Conservation (phyloP, 371 early-diverging fungal genomes). For the Rhizopus sp. region DNA sequence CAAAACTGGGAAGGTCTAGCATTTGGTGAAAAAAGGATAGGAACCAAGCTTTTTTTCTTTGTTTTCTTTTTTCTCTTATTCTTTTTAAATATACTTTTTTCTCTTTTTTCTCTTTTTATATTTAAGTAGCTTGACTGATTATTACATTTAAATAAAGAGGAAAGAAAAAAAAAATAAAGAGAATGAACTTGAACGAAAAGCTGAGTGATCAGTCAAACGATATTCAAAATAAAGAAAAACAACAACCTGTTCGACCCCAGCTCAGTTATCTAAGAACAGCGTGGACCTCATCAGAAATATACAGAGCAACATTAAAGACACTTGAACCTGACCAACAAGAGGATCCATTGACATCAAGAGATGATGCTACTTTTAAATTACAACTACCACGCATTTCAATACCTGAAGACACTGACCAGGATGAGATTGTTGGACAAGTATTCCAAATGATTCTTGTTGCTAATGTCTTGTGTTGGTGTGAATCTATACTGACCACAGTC, state of each 20-base stretch:
- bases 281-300: slow-evolving; percentile 31
- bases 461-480: slow-evolving; percentile 11
- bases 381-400: slow-evolving; percentile 8
- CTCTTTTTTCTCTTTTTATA: too few relatives aligned
- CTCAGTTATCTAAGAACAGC: slow-evolving; percentile 35
- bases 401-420: slow-evolving; percentile 15
- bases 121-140: too few relatives aligned
- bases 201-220: neutral
- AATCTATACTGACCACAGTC: slow-evolving; percentile 3
- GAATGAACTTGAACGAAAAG: neutral
- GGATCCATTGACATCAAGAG: neutral
- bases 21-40: too few relatives aligned
- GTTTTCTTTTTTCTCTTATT: too few relatives aligned
- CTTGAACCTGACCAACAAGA: neutral
- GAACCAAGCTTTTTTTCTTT: too few relatives aligned
- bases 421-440: slow-evolving; percentile 15
- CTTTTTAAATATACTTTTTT: neutral
- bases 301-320: neutral
- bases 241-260: slow-evolving; percentile 20
- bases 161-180: slow-evolving; percentile 4
- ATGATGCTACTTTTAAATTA: slow-evolving; percentile 2
- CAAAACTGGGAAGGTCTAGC: too few relatives aligned
- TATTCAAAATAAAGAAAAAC: neutral
- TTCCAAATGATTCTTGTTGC: slow-evolving; percentile 20
- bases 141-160: neutral